These are phyloP conservation scores for Colletotrichum spaethianum DNA, from an alignment of 2,329 filamentous ascomycete genomes.

Conservation along the genomic window DNA sequence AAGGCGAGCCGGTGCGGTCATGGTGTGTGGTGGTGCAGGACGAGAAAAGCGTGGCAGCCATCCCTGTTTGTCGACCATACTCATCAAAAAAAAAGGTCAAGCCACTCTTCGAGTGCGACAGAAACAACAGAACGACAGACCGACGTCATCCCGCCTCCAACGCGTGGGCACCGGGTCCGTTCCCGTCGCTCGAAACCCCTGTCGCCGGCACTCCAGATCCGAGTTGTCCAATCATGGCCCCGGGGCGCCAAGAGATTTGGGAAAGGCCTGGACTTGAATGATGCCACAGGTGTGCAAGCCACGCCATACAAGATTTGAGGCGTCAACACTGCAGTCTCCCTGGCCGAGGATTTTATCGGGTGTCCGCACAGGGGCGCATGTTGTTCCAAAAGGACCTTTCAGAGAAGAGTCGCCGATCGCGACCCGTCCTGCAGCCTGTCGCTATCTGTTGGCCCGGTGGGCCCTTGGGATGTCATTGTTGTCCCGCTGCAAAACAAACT, in stretches of 20 bases:
- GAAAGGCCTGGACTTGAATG: slow-evolving; percentile 16
- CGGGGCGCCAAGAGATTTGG: not conserved
- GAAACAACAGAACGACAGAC: not conserved
- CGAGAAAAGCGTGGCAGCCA: not conserved
- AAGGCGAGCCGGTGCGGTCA: not conserved
- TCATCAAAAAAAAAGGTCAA: not conserved
- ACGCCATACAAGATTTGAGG: slow-evolving; percentile 25
- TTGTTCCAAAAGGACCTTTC: too few relatives aligned
- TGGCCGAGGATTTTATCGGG: too few relatives aligned
- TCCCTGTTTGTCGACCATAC: not conserved
- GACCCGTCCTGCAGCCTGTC: not conserved
- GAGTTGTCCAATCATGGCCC: slow-evolving; percentile 35
- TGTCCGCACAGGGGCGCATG: not conserved
- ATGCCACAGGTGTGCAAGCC: slow-evolving; percentile 28
- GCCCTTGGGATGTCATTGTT: too few relatives aligned
- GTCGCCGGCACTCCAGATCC: slow-evolving; percentile 35
- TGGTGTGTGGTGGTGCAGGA: not conserved
- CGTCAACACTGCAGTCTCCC: not conserved
- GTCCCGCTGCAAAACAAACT: not conserved
- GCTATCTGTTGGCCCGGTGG: not conserved
- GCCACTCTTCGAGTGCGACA: not conserved
- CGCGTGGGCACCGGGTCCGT: slow-evolving; percentile 29
- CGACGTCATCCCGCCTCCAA: slow-evolving; percentile 39
- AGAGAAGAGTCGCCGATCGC: not conserved
- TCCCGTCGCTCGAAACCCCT: slow-evolving; percentile 16